These are phyloP conservation scores for Pelargonium citronellum DNA, from an alignment of 441 rosid genomes.

Conservation along the genomic window DNA sequence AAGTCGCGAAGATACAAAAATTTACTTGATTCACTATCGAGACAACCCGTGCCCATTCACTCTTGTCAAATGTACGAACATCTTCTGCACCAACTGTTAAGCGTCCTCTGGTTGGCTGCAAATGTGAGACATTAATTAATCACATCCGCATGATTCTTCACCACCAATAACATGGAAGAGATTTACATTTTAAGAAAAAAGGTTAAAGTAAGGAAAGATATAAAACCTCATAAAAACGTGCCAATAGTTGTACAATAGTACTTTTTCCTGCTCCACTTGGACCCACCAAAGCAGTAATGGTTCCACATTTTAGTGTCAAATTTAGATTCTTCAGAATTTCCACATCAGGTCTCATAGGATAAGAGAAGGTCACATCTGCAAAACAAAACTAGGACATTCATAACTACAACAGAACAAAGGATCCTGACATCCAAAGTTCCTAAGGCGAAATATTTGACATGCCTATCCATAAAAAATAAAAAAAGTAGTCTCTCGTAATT, in stretches of 20 bases:
- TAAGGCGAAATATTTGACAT: neutral
- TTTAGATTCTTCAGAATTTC: constrained; percentile 64
- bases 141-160: constrained; percentile 11
- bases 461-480: neutral
- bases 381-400: constrained; percentile 22
- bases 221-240: constrained; percentile 83
- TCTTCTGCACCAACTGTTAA: constrained; percentile 86
- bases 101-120: constrained; percentile 80
- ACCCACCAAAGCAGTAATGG: constrained; percentile 89
- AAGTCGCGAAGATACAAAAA: constrained; percentile 8
- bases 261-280: constrained; percentile 96
- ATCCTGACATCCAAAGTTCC: neutral
- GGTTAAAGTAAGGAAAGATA: neutral
- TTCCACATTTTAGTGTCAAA: constrained; percentile 66
- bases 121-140: constrained; percentile 24
- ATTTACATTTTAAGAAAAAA: constrained; percentile 9
- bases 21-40: constrained; percentile 89
- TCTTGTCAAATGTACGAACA: constrained; percentile 80
- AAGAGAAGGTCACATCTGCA: constrained; percentile 79
- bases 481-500: neutral
- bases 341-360: constrained; percentile 77
- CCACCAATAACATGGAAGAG: constrained; percentile 6
- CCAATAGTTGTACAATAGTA: constrained; percentile 84
- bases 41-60: constrained; percentile 80
- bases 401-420: constrained; percentile 1